Percentiles rank a stretch among this genome's conserved stretches.
These are phyloP conservation scores for Trichosporon coremiiforme DNA, from an alignment of 1,284 basidiomycete genomes.

Conservation along the genomic window DNA sequence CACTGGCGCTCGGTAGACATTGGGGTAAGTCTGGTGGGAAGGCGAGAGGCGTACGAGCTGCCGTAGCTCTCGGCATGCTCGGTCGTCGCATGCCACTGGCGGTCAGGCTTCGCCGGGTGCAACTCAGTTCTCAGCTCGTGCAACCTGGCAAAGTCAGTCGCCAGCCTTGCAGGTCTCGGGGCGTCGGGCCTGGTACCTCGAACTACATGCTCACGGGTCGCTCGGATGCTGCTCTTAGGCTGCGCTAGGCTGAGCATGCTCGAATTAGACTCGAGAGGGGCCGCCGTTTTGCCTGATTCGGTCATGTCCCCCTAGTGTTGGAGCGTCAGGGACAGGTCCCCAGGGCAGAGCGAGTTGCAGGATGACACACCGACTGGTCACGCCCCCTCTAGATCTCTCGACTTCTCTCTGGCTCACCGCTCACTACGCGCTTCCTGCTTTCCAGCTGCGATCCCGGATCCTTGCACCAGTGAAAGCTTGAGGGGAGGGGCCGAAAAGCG, in stretches of 20 bases:
- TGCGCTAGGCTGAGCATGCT: not conserved
- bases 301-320: not conserved
- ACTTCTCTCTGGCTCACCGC: no score
- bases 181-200: not conserved
- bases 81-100: not conserved
- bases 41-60: not conserved
- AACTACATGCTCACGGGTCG: not conserved
- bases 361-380: not conserved
- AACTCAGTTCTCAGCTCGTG: not conserved
- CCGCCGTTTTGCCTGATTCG: constrained; percentile 1
- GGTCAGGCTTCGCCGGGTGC: not conserved
- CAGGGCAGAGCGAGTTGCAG: not conserved
- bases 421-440: no score
- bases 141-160: not conserved
- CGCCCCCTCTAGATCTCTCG: no score
- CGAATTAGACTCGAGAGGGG: not conserved
- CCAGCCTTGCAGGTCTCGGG: not conserved
- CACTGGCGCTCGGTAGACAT: not conserved
- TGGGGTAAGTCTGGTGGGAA: no score
- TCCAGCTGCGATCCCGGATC: no score
- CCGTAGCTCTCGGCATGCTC: not conserved
- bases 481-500: no score
- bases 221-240: no score
- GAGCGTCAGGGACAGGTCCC: not conserved
- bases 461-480: no score